phyloP scores from a whole-genome alignment of 1,284 basidiomycete genomes.

The Pisolithus thermaeus region DNA sequence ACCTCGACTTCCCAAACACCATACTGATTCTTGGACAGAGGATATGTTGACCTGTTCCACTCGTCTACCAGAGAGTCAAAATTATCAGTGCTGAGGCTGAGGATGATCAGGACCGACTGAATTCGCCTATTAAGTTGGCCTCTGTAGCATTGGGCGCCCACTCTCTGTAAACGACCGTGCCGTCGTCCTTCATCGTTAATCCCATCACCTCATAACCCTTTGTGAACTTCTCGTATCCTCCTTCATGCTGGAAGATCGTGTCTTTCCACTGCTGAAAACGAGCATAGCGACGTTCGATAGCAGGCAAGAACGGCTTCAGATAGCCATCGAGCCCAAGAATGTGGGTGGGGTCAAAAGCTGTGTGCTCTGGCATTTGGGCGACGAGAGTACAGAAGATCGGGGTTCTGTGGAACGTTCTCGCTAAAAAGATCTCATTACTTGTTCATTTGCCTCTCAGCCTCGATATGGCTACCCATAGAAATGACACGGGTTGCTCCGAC shows the following conservation, averaged over 20 bases:
- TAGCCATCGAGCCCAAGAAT: constrained; percentile 64
- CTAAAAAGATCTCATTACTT: too few relatives aligned
- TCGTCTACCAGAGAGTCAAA: constrained; percentile 49
- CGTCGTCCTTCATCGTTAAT: constrained; percentile 65
- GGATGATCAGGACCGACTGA: constrained; percentile 61
- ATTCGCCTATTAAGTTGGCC: constrained; percentile 89
- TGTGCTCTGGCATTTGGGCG: constrained; percentile 20
- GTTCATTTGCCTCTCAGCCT: too few relatives aligned
- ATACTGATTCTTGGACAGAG: constrained; percentile 82
- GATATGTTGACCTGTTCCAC: constrained; percentile 83
- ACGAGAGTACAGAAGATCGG: not conserved
- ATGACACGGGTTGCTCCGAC: too few relatives aligned
- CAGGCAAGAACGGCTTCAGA: constrained; percentile 69
- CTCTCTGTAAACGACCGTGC: constrained; percentile 82
- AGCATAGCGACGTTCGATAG: constrained; percentile 69
- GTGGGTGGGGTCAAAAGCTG: constrained; percentile 48
- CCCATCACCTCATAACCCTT: constrained; percentile 86
- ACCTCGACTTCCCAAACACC: constrained; percentile 91
- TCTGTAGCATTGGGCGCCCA: constrained; percentile 91
- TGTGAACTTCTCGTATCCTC: constrained; percentile 86
- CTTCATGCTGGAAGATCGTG: constrained; percentile 70
- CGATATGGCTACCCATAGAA: too few relatives aligned
- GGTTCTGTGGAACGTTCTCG: constrained; percentile 1
- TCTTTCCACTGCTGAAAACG: constrained; percentile 72
- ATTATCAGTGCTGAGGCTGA: not conserved